Percentiles rank a stretch among this genome's conserved stretches.
Evolutionary conservation across 345 rosid genomes (phyloP).

Genomic region (Linum tenue): DNA sequence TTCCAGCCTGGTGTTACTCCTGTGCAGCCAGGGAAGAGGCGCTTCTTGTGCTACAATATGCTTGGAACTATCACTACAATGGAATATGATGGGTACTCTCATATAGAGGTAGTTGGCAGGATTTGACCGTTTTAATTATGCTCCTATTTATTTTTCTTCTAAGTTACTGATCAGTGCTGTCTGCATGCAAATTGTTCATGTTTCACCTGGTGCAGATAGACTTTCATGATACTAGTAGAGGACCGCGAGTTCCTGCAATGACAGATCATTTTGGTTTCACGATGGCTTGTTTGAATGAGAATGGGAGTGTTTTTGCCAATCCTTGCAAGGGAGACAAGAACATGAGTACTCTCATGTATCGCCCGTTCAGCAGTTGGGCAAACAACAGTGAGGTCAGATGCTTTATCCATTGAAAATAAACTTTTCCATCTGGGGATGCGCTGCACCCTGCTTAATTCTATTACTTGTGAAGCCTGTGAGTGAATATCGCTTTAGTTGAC

Average conservation of each 20-base stretch:
- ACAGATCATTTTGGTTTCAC: conserved; percentile 93
- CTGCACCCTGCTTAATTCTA: background rate
- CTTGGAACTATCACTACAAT: conserved; percentile 80
- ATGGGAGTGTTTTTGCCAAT: conserved; percentile 89
- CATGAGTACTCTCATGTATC: conserved; percentile 87
- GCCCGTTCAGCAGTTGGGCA: conserved; percentile 89
- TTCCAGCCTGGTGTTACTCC: conserved; percentile 95
- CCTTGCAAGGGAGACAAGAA: conserved; percentile 86
- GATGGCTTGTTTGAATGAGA: conserved; percentile 81
- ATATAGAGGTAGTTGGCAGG: conserved; percentile 58
- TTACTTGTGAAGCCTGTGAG: background rate
- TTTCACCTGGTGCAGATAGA: conserved; percentile 49
- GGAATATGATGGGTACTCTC: conserved; percentile 83
- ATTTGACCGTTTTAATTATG: conserved; percentile 1
- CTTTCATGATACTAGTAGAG: conserved; percentile 92
- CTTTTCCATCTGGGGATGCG: conserved; percentile 1
- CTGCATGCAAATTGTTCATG: conserved; percentile 13
- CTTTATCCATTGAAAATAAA: conserved; percentile 8
- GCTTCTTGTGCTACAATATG: conserved; percentile 88
- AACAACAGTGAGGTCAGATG: conserved; percentile 74
- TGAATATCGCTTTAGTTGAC: conserved; percentile 14
- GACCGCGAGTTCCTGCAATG: conserved; percentile 93
- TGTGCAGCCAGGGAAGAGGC: conserved; percentile 56
- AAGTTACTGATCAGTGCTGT: background rate
- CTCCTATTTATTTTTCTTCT: background rate